Base-by-base conservation (phyloP, 352 stramenopile genomes). In the Globisporangium apiculatum region DNA sequence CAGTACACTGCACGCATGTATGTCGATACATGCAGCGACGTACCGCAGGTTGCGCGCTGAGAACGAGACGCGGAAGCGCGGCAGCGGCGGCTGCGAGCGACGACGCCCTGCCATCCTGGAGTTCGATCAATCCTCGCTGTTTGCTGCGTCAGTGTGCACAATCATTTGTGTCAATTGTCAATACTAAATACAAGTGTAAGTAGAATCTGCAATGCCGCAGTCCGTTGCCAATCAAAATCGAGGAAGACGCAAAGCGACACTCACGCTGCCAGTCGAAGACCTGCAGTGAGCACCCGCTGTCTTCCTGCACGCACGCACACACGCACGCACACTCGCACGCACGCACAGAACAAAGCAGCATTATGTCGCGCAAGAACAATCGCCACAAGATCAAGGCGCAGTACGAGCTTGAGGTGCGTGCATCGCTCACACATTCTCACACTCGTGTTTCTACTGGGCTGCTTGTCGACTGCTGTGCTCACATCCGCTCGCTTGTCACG, bases 321-420 rank as follows among this genome's bases (percentile, higher is more conserved):
- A 24, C 18, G 18, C 18, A 24, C 43, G 24, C 14, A 49, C 18
- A 35, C 6, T 5, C 45, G 45, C 31, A 18, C 24, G 40, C n/a
- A 15, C 24, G 12, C 52, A 64, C 7, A 14, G 45, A 12, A 5
- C 11, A 11, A 10, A 58, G 17, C 14, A 10, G 24, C 55, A 57
- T 37, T 49, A 90, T 90, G 80, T 90, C 80, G 48, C 76, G 76
- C 64, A 90, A 90, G 76, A 88, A 89, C 65, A 90, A 86, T 65
- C 78, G 79, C 57, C 80, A 67, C 66, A 85, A 86, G 57, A 86
- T 89, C 56, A 88, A 90, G 67, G 78, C 80, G 10, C 80, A 90
- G 76, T 84, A 87, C 66, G 80, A 90, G 61, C 66, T 87, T 47
- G 80, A 90, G 66, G 78, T 87, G 56, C 50, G 53, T 55, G 24